phyloP scores from a whole-genome alignment of 768 basidiomycete species.

The Phaffia australis region DNA sequence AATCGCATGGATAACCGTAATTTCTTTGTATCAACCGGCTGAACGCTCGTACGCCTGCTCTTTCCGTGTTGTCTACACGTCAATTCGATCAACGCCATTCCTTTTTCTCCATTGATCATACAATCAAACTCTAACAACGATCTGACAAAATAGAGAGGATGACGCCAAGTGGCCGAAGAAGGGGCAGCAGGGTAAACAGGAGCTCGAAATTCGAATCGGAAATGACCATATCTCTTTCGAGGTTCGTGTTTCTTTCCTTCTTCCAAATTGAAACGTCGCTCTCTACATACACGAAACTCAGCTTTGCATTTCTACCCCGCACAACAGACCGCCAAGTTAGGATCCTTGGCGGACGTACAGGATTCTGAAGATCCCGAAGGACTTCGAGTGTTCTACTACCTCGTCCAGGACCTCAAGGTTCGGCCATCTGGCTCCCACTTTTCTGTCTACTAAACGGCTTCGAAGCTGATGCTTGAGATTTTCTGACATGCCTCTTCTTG shows the following conservation, averaged over 20 bases:
- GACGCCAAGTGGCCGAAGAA: conserved; percentile 98
- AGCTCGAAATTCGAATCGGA: conserved; percentile 86
- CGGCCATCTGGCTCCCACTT: conserved; percentile 27
- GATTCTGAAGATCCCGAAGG: conserved; percentile 97
- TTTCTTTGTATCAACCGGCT: neutral
- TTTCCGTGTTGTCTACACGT: neutral
- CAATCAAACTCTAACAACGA: neutral
- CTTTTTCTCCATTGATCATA: neutral
- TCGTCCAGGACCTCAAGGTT: conserved; percentile 94
- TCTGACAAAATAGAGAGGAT: conserved; percentile 66
- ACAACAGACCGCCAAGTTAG: conserved; percentile 88
- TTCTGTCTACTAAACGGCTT: neutral
- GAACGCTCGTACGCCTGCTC: neutral
- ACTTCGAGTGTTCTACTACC: conserved; percentile 92
- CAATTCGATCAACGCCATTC: neutral
- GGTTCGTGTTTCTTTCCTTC: conserved; percentile 43
- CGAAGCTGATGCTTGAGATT: neutral
- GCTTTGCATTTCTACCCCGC: neutral
- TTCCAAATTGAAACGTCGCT: neutral
- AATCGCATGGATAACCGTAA: conserved; percentile 11
- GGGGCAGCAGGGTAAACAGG: conserved; percentile 96
- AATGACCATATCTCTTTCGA: conserved; percentile 96
- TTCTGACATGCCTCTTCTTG: neutral
- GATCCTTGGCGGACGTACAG: conserved; percentile 88
- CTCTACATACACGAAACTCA: neutral